phyloP scores from a whole-genome alignment of 2,329 filamentous ascomycete genomes.

The Aspergillus eucalypticola region DNA sequence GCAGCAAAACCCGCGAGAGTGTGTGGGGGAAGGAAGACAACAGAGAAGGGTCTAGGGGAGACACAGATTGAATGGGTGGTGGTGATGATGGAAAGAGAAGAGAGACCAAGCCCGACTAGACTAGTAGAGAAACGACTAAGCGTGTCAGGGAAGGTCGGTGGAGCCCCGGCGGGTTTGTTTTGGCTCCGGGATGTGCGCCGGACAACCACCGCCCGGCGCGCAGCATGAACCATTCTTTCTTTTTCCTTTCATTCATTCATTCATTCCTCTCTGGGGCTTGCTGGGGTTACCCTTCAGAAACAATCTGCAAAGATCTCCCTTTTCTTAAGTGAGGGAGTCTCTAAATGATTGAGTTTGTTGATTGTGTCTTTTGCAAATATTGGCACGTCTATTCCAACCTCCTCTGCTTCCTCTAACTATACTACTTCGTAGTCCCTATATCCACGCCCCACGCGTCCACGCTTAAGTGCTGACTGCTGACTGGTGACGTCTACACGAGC shows the following conservation, averaged over 20 bases:
- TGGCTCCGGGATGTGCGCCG: slow-evolving; percentile 34
- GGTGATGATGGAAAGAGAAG: slow-evolving; percentile 20
- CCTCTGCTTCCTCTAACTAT: not conserved
- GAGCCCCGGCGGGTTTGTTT: slow-evolving; percentile 38
- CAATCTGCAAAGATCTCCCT: not conserved
- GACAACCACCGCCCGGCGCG: slow-evolving; percentile 40
- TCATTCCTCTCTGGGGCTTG: slow-evolving; percentile 22
- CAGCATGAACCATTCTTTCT: slow-evolving; percentile 32
- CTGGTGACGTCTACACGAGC: slow-evolving; percentile 1
- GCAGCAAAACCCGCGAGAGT: slow-evolving; percentile 5
- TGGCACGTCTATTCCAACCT: not conserved
- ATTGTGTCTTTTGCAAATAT: too few species aligned
- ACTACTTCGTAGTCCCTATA: not conserved
- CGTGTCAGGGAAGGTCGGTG: slow-evolving; percentile 34
- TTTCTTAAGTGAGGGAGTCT: not conserved
- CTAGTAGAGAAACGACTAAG: slow-evolving; percentile 14
- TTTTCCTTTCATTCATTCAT: not conserved
- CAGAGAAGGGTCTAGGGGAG: not conserved
- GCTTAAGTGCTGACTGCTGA: not conserved
- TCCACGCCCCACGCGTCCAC: not conserved
- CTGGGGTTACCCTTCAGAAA: slow-evolving; percentile 11
- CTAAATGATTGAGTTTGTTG: too few species aligned
- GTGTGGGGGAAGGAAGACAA: slow-evolving; percentile 4
- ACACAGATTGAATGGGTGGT: slow-evolving; percentile 7
- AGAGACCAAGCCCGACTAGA: slow-evolving; percentile 5